Percentiles rank a stretch among this genome's conserved stretches.
Evolutionary conservation across 768 basidiomycete genomes (phyloP).

Genomic region (Lepiota brunneoincarnata): DNA sequence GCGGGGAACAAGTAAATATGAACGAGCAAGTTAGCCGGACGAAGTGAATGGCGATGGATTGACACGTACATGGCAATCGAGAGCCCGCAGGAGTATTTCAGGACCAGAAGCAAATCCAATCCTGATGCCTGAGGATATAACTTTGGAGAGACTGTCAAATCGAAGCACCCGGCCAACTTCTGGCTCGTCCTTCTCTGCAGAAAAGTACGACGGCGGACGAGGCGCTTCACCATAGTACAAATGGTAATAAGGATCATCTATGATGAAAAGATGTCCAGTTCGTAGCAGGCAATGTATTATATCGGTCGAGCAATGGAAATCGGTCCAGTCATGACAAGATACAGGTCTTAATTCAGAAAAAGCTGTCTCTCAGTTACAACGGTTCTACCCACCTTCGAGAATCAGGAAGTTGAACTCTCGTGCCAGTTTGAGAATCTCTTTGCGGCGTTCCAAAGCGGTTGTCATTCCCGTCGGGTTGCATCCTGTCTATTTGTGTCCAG

Average conservation of each 20-base stretch:
- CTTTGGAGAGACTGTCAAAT: constrained; percentile 89
- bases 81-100: constrained; percentile 56
- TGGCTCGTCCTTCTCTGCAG: constrained; percentile 65
- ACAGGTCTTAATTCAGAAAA: no score
- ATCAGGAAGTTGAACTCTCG: constrained; percentile 76
- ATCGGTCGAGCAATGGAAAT: no score
- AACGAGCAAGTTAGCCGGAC: neutral
- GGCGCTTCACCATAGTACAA: constrained; percentile 68
- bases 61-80: constrained; percentile 64
- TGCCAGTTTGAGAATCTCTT: constrained; percentile 70
- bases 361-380: neutral
- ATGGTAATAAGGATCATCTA: constrained; percentile 81
- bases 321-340: constrained; percentile 2
- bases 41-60: neutral
- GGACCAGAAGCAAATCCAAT: constrained; percentile 84
- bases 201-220: constrained; percentile 77
- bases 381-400: constrained; percentile 64
- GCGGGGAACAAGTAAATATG: no score
- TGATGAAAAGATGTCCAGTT: no score
- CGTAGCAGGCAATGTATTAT: neutral
- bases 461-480: constrained; percentile 88
- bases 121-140: constrained; percentile 73
- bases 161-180: constrained; percentile 79
- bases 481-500: constrained; percentile 52
- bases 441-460: constrained; percentile 62